phyloP scores from a whole-genome alignment of 306 rosid genomes.

The Rosa multiflora region DNA sequence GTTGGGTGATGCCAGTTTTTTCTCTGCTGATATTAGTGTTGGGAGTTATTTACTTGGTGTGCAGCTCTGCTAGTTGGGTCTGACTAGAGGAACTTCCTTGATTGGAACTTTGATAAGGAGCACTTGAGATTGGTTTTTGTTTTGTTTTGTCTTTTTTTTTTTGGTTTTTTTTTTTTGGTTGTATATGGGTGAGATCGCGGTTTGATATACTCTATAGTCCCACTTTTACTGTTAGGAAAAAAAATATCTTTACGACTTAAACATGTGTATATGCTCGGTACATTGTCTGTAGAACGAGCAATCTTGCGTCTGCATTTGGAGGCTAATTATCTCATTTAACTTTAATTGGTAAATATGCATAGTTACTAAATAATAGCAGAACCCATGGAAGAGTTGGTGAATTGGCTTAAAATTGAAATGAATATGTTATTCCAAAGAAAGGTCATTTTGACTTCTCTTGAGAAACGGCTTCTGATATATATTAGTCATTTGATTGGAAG shows the following conservation, averaged over 20 bases:
- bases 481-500: too few species aligned
- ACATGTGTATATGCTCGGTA: not conserved
- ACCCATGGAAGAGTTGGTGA: too few species aligned
- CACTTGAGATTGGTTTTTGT: not conserved
- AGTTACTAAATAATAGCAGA: not conserved
- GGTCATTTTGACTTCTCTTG: too few species aligned
- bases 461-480: too few species aligned
- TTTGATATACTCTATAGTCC: not conserved
- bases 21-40: too few species aligned
- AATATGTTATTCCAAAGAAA: too few species aligned
- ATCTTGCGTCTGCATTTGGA: not conserved
- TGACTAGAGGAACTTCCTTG: not conserved
- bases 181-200: not conserved
- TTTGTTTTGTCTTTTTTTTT: not conserved
- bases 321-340: not conserved
- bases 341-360: not conserved
- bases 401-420: too few species aligned
- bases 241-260: not conserved
- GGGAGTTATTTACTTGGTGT: too few species aligned
- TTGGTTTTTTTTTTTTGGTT: too few species aligned
- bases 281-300: not conserved
- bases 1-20: too few species aligned
- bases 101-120: slow-evolving; percentile 4
- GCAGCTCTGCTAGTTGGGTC: too few species aligned
- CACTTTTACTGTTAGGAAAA: not conserved